Evolutionary conservation across 2,329 filamentous ascomycete species (phyloP).

Genomic region (Fusarium buharicum): DNA sequence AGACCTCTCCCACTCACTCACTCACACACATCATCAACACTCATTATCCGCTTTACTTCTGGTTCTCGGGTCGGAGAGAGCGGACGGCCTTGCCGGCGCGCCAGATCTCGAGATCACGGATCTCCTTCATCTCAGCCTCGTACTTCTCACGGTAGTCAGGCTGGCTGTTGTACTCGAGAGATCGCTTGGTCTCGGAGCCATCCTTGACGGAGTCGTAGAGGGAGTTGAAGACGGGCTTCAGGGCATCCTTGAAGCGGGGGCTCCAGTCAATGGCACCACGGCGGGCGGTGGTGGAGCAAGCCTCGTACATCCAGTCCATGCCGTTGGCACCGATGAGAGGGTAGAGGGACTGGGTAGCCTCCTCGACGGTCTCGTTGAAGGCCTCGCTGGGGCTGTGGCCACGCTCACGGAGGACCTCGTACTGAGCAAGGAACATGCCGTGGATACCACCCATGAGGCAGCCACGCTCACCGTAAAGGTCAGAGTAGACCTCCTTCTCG

Average conservation of each 20-base stretch:
- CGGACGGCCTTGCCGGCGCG: slow-evolving; percentile 97
- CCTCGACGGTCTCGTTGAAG: slow-evolving; percentile 99
- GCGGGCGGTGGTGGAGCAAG: slow-evolving; percentile 98
- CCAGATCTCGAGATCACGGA: slow-evolving; percentile 99
- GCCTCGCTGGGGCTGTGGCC: slow-evolving; percentile 98
- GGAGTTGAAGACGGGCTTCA: slow-evolving; percentile 98
- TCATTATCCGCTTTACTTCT: slow-evolving; percentile 66
- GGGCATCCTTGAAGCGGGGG: slow-evolving; percentile 93
- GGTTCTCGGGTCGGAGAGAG: slow-evolving; percentile 86
- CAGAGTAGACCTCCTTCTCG: slow-evolving; percentile 99
- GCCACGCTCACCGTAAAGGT: slow-evolving; percentile 99
- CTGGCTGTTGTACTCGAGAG: slow-evolving; percentile 96
- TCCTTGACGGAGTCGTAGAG: slow-evolving; percentile 94
- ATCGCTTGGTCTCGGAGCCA: slow-evolving; percentile 94
- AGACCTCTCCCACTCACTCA: slow-evolving; percentile 23
- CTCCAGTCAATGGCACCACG: slow-evolving; percentile 99
- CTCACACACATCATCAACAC: slow-evolving; percentile 20
- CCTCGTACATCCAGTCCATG: slow-evolving; percentile 99
- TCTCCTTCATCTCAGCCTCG: slow-evolving; percentile 98
- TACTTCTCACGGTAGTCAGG: slow-evolving; percentile 96
- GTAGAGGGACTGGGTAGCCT: slow-evolving; percentile 98
- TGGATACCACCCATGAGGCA: slow-evolving; percentile 99
- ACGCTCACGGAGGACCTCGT: slow-evolving; percentile 99
- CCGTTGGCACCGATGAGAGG: slow-evolving; percentile 96
- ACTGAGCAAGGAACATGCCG: slow-evolving; percentile 99